A percentile compares a stretch with the other conserved stretches of the same genome.
These are phyloP conservation scores for Croton laevigatus DNA, from an alignment of 441 rosid species.

Conservation along the genomic window DNA sequence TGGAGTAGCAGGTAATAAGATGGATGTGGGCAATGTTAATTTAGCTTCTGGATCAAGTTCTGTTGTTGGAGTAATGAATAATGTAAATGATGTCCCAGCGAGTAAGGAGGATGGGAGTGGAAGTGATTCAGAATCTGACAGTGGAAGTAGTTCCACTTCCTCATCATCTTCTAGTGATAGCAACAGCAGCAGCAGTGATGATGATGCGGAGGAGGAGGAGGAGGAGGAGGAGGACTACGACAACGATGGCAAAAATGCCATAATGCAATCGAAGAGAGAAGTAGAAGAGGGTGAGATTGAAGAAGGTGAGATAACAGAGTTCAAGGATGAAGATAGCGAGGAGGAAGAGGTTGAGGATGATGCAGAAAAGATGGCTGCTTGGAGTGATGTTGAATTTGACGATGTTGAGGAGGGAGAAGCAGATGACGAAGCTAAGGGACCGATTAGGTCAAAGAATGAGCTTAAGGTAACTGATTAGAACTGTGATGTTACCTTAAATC, in stretches of 20 bases:
- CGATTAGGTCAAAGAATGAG: conserved; percentile 89
- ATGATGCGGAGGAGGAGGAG: conserved; percentile 27
- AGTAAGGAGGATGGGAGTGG: conserved; percentile 24
- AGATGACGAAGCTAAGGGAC: conserved; percentile 43
- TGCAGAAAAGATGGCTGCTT: conserved; percentile 41
- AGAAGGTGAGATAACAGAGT: conserved; percentile 82
- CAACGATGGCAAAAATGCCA: conserved; percentile 22
- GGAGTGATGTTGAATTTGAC: conserved; percentile 42
- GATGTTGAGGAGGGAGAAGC: neutral
- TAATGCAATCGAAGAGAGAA: conserved; percentile 22
- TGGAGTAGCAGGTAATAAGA: conserved; percentile 6
- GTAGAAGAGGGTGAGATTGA: conserved; percentile 50
- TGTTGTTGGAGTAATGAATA: conserved; percentile 18
- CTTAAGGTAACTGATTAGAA: conserved; percentile 43
- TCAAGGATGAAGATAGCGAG: conserved; percentile 31
- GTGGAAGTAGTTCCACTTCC: conserved; percentile 7
- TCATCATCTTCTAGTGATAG: conserved; percentile 29
- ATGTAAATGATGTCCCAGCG: conserved; percentile 25
- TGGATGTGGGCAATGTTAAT: conserved; percentile 6
- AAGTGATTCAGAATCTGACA: conserved; percentile 31
- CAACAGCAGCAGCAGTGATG: conserved; percentile 23
- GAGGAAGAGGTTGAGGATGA: conserved; percentile 30
- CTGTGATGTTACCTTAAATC: neutral
- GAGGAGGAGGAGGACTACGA: conserved; percentile 24
- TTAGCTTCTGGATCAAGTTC: conserved; percentile 19